Evolutionary conservation across 768 basidiomycete genomes (phyloP), one percentile per base, ranked within the genome.

Genomic region (Chlorophyllum brunneum): DNA sequence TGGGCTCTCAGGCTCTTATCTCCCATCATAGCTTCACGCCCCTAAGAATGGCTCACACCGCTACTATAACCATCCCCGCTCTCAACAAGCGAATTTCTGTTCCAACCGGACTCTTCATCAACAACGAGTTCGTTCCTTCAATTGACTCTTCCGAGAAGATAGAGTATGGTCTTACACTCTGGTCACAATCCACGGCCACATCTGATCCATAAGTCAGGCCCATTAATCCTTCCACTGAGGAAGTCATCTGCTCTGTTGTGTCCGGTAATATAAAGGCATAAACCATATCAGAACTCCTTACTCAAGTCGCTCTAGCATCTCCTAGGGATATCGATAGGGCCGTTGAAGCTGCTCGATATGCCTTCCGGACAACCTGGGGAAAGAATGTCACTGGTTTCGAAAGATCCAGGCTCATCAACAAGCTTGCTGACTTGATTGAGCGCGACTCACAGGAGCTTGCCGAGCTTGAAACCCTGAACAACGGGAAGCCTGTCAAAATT

Each of bases 391-490:
- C 87, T n/a, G 86, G 88, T 23, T 81, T 83, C 54, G 85, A 92
- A 68, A 78, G 95, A 38, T 84, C 91, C 18, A 81, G 82, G 57
- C 74, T 94, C 48, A 70, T 97, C 44, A 84, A 88, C 73, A 90
- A 85, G 66, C 80, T 95, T 22, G 93, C 93, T 16, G 90, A 93
- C 63, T 78, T 97, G 58, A 92, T 95, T 46, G 94, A 95, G 67
- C 76, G 86, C 57, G 86, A 95, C 65, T 74, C 82, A 22, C 74
- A 94, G 67, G 79, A 83, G 57, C 81, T 97, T 16, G 91, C 88
- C 13, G 89, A 89, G 62, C 74, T 95, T 40, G 93, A 95, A 67
- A 68, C 82, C 38, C 72, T 95, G 54, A 93, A 98, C 72, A 94
- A 93, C 62, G 95, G 94, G 38, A 95, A 97, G 72, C 91, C 86